Evolutionary conservation across 257 asterid species (phyloP), one percentile per base, ranked within the genome.

Genomic region (Solanum etuberosum): DNA sequence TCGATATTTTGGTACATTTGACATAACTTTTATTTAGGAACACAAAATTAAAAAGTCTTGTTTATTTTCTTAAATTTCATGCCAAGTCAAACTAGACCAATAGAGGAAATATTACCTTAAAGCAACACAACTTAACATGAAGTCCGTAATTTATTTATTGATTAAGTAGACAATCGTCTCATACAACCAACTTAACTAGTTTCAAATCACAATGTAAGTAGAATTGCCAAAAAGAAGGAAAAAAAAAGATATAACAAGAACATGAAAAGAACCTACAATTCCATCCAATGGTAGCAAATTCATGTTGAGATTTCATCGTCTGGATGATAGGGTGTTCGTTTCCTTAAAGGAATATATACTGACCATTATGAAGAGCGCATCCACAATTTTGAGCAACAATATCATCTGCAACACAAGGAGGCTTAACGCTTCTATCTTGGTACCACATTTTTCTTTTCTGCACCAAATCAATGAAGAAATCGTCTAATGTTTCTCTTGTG

Each of bases 401-500:
- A 9, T 59, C 68, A 9, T 59, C 29, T 59, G 29, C 68, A 23
- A 59, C 68, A 59, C 68, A 59, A 27, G 86, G 88, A 86, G 88
- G 88, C 77, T 72, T 37, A 20, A 27, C 32, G 5, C 29, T 61
- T 20, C 11, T 21, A 29, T 46, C 82, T 32, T 61, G 82, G 16
- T 81, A 80, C 86, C 86, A 87, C 21, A 37, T 81, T 27, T 29
- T n/a, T 27, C 86, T 83, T 40, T 18, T 10, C 11, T 51, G 72
- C 20, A 32, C 43, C 5, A 81, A 23, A 35, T 89, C 89, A 11
- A 71, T 25, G 9, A 76, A 83, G 25, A 89, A 86, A 7, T 59
- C 7, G 35, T 89, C 89, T 13, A 89, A 32, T 51, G 67, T 54
- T 40, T 89, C 87, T n/a, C 40, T 25, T 14, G 89, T 83, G 82